These are phyloP conservation scores for Carallia pectinifolia DNA, from an alignment of 345 rosid genomes.

Conservation along the genomic window DNA sequence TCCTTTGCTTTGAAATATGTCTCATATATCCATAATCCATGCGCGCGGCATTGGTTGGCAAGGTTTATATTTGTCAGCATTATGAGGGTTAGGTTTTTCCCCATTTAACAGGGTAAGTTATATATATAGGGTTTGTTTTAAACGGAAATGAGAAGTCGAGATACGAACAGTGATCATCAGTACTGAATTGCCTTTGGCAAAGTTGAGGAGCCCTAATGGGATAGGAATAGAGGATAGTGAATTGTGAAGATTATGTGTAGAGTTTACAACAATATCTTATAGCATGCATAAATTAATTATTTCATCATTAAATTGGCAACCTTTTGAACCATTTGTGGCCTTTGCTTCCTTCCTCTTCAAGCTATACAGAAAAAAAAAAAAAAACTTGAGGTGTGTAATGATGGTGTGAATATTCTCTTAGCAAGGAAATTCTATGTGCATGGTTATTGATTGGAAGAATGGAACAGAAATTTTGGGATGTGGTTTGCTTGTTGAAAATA, in stretches of 20 bases:
- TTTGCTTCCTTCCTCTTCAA: constrained; percentile 15
- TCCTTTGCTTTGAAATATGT: not conserved
- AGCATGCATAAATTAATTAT: too few relatives aligned
- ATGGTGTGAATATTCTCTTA: constrained; percentile 12
- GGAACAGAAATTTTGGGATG: constrained; percentile 17
- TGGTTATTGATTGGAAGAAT: constrained; percentile 11
- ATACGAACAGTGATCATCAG: too few relatives aligned
- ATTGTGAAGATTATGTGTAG: too few relatives aligned
- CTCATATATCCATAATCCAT: not conserved
- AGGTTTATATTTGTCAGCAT: constrained; percentile 6
- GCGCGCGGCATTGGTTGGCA: not conserved
- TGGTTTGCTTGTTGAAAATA: constrained; percentile 11
- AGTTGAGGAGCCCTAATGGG: too few relatives aligned
- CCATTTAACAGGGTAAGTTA: constrained; percentile 1
- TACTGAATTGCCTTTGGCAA: too few relatives aligned
- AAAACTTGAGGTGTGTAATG: constrained; percentile 15
- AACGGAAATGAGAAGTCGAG: not conserved
- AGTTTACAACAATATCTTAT: too few relatives aligned
- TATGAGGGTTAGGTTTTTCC: constrained; percentile 51
- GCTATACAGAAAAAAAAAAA: constrained; percentile 7
- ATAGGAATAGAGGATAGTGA: too few relatives aligned
- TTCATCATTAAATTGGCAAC: not conserved
- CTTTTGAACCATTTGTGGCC: not conserved
- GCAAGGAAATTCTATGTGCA: constrained; percentile 7
- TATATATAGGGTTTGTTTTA: not conserved